Evolutionary conservation across 2,329 filamentous ascomycete species (phyloP).

Genomic region (Alternaria novae-zelandiae): DNA sequence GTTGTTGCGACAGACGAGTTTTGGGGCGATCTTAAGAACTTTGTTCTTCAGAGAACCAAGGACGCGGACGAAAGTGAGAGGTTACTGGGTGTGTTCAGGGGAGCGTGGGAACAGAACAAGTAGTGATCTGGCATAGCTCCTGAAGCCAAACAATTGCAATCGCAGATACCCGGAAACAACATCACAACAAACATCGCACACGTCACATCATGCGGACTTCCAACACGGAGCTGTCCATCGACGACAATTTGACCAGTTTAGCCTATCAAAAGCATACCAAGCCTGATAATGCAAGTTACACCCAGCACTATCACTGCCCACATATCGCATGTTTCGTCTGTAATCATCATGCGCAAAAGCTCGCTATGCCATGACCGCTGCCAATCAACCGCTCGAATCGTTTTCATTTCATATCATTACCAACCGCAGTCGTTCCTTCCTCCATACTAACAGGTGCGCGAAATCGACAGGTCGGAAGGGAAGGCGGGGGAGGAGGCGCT

Average conservation of each 20-base stretch:
- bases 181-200: background rate
- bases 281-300: conserved; percentile 19
- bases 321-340: conserved; percentile 13
- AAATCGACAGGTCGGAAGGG: conserved; percentile 19
- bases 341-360: conserved; percentile 16
- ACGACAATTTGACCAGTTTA: conserved; percentile 32
- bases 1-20: conserved; percentile 76
- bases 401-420: conserved; percentile 25
- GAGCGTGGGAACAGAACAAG: conserved; percentile 65
- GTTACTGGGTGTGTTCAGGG: conserved; percentile 71
- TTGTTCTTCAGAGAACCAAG: conserved; percentile 78
- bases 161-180: background rate
- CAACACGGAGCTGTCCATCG: conserved; percentile 23
- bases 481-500: conserved; percentile 16
- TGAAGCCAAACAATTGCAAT: background rate
- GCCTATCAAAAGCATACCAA: conserved; percentile 19
- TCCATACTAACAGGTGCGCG: conserved; percentile 23
- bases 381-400: conserved; percentile 15
- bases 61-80: conserved; percentile 70
- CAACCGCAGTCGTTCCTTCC: conserved; percentile 19
- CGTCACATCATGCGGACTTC: conserved; percentile 9
- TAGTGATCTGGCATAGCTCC: conserved; percentile 6
- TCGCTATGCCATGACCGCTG: conserved; percentile 11
- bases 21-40: conserved; percentile 84
- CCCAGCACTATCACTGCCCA: conserved; percentile 11